Base-by-base conservation (phyloP, 768 basidiomycete genomes). In the Clavulina sp. region DNA sequence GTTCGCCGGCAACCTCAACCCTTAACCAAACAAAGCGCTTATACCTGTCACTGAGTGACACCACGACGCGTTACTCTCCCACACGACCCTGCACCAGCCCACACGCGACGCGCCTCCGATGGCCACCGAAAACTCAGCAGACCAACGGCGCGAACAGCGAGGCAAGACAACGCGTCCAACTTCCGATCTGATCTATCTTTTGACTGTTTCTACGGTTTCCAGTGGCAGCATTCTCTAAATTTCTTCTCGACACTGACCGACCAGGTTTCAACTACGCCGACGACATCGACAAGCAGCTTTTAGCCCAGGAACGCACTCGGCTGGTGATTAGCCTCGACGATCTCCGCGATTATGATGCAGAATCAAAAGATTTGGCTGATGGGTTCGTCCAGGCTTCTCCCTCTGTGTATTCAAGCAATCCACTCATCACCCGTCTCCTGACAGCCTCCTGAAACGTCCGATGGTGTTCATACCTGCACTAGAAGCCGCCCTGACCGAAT, bases 251-350 rank as follows among this genome's bases (percentile, higher is more conserved):
- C 40, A 54, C 36, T 52, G 26, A 44, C 33, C 78, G 77, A 71
- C 32, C 38, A 18, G 24, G 26, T 7, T 49, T 49, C 60, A 86
- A 85, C 65, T 92, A 93, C 70, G 77, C 80, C 59, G 81, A 89
- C 59, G 81, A 84, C 52, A 81, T 93, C 57, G 71, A 74, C 41
- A 76, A 78, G 58, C 78, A 96, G 79, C 74, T 96, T 46, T n/a
- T n/a, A n/a, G 78, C 84, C 52, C 71, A 73, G 19, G 81, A 84
- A 60, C 78, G 81, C 62, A 81, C 85, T 61, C 79, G 95, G 64
- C 80, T 97, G 60, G 79, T 92, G 59, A 78, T 99, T 64, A 97
- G 95, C 65, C 75, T 97, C 59, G 92, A 97, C 65, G 89, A 97
- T 68, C 68, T 97, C 60, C 81, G 93, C 68, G 87, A 88, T 66